Evolutionary conservation across 148 eudicot species (phyloP).

Genomic region (Vaccinium darrowii): DNA sequence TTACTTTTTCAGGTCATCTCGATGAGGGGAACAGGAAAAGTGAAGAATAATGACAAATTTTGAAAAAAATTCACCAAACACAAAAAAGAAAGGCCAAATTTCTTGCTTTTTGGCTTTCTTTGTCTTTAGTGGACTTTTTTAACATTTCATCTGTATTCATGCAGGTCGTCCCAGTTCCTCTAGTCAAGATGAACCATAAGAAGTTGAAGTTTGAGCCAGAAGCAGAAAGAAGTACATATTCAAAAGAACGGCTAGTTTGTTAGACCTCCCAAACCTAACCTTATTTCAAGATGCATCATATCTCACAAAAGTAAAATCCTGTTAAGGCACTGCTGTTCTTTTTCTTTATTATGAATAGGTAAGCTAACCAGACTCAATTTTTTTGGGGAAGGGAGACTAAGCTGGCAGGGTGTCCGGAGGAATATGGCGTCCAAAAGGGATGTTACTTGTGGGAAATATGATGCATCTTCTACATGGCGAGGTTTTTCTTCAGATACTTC

Average conservation of each 20-base stretch:
- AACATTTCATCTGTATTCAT: neutral
- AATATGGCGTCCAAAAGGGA: neutral
- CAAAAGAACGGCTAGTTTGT: neutral
- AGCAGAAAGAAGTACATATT: neutral
- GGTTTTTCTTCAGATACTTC: neutral
- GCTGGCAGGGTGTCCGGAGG: neutral
- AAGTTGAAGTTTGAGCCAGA: neutral
- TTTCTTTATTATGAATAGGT: neutral
- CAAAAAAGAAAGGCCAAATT: neutral
- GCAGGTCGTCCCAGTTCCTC: neutral
- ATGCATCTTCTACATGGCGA: neutral
- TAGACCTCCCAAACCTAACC: neutral
- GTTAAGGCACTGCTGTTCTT: neutral
- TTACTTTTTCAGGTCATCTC: neutral
- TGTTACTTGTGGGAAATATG: neutral
- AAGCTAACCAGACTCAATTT: neutral
- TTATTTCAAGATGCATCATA: neutral
- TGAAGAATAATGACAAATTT: neutral
- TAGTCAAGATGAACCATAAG: neutral
- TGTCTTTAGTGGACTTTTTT: neutral
- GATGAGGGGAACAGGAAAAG: neutral
- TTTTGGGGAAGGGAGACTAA: neutral
- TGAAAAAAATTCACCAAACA: neutral
- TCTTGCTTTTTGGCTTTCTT: neutral
- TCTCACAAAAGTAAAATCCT: neutral